These are phyloP conservation scores for Corynespora cassiicola DNA, from an alignment of 2,329 filamentous ascomycete species.

Conservation along the genomic window DNA sequence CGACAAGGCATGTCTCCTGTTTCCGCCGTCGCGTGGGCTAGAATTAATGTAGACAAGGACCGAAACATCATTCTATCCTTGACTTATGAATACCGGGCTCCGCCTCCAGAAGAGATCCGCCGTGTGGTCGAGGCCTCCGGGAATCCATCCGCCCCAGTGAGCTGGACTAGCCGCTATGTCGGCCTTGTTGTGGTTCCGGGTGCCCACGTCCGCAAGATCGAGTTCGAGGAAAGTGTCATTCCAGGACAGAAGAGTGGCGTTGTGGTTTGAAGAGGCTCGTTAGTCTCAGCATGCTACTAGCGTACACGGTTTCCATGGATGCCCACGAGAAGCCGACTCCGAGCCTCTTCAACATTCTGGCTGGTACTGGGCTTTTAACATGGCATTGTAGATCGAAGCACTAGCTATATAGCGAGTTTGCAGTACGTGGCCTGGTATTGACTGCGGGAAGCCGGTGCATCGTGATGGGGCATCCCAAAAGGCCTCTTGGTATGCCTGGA, in stretches of 20 bases:
- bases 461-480: too few relatives aligned
- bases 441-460: too few relatives aligned
- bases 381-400: too few relatives aligned
- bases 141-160: conserved; percentile 60
- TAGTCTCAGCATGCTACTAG: too few relatives aligned
- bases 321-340: too few relatives aligned
- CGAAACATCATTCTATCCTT: conserved; percentile 85
- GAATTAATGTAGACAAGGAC: conserved; percentile 68
- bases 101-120: conserved; percentile 55
- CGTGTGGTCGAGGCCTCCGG: conserved; percentile 37
- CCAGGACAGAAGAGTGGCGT: conserved; percentile 30
- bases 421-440: too few relatives aligned
- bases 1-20: conserved; percentile 71
- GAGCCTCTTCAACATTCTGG: too few relatives aligned
- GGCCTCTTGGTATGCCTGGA: too few relatives aligned
- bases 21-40: too few relatives aligned
- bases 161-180: conserved; percentile 85
- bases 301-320: too few relatives aligned
- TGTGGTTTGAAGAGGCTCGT: conserved; percentile 23
- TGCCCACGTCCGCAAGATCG: conserved; percentile 83
- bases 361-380: too few relatives aligned
- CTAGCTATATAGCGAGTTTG: too few relatives aligned
- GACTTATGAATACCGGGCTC: conserved; percentile 88
- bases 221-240: conserved; percentile 71
- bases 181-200: conserved; percentile 91